Evolutionary conservation across 306 rosid genomes (phyloP).

Genomic region (peach (Prunus persica)): DNA sequence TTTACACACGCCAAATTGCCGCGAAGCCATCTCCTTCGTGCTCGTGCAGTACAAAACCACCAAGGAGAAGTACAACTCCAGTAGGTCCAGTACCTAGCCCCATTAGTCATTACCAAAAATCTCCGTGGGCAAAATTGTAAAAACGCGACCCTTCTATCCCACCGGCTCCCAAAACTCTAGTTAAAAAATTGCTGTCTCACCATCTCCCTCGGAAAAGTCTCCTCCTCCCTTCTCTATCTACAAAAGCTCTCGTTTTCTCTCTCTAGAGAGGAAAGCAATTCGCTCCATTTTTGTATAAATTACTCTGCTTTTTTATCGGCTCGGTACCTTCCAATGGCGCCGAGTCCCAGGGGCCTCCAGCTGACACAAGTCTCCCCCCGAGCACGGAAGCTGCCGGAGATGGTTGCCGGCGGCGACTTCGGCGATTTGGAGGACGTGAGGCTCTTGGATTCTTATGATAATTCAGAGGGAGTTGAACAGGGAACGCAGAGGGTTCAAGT

Average conservation of each 20-base stretch:
- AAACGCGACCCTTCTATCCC: not conserved
- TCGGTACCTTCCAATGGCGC: constrained; percentile 37
- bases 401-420: constrained; percentile 13
- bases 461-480: constrained; percentile 25
- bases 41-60: constrained; percentile 10
- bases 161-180: constrained; percentile 23
- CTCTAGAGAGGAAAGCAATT: not conserved
- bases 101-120: not conserved
- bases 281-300: not conserved
- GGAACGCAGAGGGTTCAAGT: constrained; percentile 64
- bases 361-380: constrained; percentile 31
- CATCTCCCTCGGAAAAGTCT: constrained; percentile 37
- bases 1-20: not conserved
- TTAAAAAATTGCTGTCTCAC: constrained; percentile 37
- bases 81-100: not conserved
- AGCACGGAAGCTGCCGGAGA: constrained; percentile 3
- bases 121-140: constrained; percentile 15
- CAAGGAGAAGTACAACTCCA: constrained; percentile 14
- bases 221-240: not conserved
- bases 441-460: constrained; percentile 65
- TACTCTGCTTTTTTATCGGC: not conserved
- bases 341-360: constrained; percentile 47
- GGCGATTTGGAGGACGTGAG: constrained; percentile 73
- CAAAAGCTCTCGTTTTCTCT: not conserved
- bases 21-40: not conserved